Conservation (phyloP, 192 early-diverging fungal genomes). For the Pilaira anomala region DNA sequence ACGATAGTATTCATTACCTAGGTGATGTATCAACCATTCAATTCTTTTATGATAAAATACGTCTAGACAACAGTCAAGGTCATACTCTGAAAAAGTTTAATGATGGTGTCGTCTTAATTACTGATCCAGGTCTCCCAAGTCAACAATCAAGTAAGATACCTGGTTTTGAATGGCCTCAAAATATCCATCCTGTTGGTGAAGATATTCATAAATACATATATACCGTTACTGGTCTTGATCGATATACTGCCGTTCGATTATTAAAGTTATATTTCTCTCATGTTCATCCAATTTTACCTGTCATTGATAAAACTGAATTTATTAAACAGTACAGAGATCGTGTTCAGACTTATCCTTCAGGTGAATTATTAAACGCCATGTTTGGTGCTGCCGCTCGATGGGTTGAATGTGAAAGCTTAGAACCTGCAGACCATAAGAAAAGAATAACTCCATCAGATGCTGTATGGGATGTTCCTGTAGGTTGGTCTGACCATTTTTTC, state of each 20-base stretch:
- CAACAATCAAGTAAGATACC: conserved; percentile 9
- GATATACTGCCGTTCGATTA: conserved; percentile 21
- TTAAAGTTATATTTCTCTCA: conserved; percentile 54
- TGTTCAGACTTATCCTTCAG: conserved; percentile 19
- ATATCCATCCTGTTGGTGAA: conserved; percentile 13
- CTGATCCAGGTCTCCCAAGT: conserved; percentile 9
- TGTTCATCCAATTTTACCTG: conserved; percentile 66
- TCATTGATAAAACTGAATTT: conserved; percentile 63
- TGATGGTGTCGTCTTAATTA: conserved; percentile 19
- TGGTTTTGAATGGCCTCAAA: conserved; percentile 14
- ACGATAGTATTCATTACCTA: conserved; percentile 22
- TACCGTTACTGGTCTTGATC: conserved; percentile 25
- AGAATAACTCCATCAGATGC: conserved; percentile 3
- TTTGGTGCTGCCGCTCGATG: conserved; percentile 32
- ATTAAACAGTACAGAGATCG: conserved; percentile 38
- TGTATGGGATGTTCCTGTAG: conserved; percentile 23
- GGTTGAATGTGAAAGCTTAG: conserved; percentile 20
- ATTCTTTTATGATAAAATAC: conserved; percentile 21
- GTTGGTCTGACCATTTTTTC: conserved; percentile 31
- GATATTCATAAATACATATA: conserved; percentile 28
- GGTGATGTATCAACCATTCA: conserved; percentile 26
- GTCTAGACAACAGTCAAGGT: conserved; percentile 2
- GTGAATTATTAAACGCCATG: conserved; percentile 25
- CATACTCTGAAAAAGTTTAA: conserved; percentile 17
- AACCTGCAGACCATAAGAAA: conserved; percentile 5